Evolutionary conservation across 805 yeast genomes (phyloP), one percentile per base, ranked within the genome.

Genomic region (Cyberlindnera nakhonratchasimensis): DNA sequence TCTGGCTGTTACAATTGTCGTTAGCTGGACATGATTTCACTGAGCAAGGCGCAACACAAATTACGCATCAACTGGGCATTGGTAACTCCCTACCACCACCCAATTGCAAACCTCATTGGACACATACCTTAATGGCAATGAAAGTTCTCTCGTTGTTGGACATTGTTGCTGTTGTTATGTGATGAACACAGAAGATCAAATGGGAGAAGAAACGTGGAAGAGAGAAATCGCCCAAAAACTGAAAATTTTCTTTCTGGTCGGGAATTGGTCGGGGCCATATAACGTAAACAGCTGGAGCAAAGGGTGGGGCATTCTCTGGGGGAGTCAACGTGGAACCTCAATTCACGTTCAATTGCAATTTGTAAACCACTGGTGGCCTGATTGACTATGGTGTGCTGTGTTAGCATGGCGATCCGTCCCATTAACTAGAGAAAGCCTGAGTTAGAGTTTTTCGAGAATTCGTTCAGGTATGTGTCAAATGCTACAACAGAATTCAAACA

Each of bases 61-160:
- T n/a, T n/a, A n/a, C n/a, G n/a, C n/a, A n/a, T n/a, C n/a, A n/a
- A n/a, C n/a, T n/a, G n/a, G n/a, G n/a, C n/a, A n/a, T n/a, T n/a
- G n/a, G 29, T 6, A 26, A 6, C 13, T 26, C 29, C n/a, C 11
- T 18, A n/a, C 18, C 5, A 28, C 6, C 18, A 28, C 30, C 6
- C 30, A 32, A 20, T 32, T 32, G 35, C n/a, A 13, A 9, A 11
- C 9, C 6, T 18, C 19, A 17, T 14, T 23, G 19, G 3, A 11
- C 11, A 41, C 53, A 3, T 39, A 48, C 53, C 48, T 86, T 86
- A 65, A 86, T 82, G 56, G 95, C 95, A 74, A 86, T 86, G 67
- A 86, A 86, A 65, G 95, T 86, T 84, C 95, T 84, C 74, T 86
- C 95, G 62, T 60, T 61, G 42, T 58, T 63, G 41, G 63, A 58